Base-by-base conservation (phyloP, 148 eudicot species). In the Chenopodium berlandieri region DNA sequence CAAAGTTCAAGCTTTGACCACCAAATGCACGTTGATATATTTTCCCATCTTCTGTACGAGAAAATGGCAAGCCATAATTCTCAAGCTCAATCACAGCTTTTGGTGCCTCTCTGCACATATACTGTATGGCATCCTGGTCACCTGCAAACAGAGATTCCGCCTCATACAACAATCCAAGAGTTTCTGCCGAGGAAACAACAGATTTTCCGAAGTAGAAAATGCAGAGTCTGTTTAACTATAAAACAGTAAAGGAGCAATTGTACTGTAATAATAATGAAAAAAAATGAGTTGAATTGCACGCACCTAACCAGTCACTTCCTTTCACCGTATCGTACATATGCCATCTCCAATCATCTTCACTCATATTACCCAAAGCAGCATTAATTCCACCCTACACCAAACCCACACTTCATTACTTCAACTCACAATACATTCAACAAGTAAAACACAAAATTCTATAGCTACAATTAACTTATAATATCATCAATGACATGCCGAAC, bases 51-150 rank as follows among this genome's bases (percentile, higher is more conserved):
- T 97, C 99, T 70, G 99, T 97, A 70, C 99, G 91, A 62, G 99
- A 97, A 85, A 97, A 97, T 65, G 98, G 99, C n/a, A 97, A 81
- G 2, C 99, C 99, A 86, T 97, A 97, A 83, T 97, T 92, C 84
- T 96, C 98, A 84, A 97, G 98, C 89, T 97, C 99, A 82, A 96
- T 97, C 70, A 97, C 99, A 83, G 98, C 99, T 88, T 94, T 92
- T 22, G 99, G 99, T 82, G 99, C 99, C 88, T 97, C 99, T 78
- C 99, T 97, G 82, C 99, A 97, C 99, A 97, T 97, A 70, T 97
- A 97, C 71, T 97, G 99, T 84, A 97, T 94, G 78, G 99, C 97
- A 86, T 97, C 99, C 85, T 97, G 99, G 81, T 97, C 99, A 84
- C 99, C 99, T 97, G 80, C 37, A 83, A 84, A 23, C 23, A 85